Conservation (phyloP, 805 yeast species). For the Wickerhamiella domercqiae region DNA sequence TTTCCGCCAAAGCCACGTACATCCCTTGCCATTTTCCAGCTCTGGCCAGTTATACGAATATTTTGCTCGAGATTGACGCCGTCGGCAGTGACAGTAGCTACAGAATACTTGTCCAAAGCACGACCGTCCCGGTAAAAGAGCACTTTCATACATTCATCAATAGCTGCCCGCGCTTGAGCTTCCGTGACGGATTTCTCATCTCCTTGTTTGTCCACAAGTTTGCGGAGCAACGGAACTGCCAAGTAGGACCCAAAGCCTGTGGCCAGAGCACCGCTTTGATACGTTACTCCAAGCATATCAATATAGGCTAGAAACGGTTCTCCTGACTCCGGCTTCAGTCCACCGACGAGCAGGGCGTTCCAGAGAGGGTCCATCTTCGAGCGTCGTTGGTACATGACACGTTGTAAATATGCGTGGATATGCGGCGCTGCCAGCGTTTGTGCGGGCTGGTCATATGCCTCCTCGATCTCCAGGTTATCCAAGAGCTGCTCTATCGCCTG, state of each 20-base stretch:
- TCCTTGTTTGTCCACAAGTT: slow-evolving; percentile 61
- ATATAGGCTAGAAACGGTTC: slow-evolving; percentile 72
- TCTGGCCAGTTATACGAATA: slow-evolving; percentile 13
- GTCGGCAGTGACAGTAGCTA: slow-evolving; percentile 54
- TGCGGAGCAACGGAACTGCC: slow-evolving; percentile 83
- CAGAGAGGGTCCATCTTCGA: slow-evolving; percentile 90
- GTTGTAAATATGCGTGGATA: slow-evolving; percentile 73
- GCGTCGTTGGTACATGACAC: slow-evolving; percentile 75
- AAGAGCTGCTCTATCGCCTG: slow-evolving; percentile 64
- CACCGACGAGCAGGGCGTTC: slow-evolving; percentile 89
- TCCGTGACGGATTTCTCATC: slow-evolving; percentile 57
- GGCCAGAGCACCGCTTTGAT: slow-evolving; percentile 74
- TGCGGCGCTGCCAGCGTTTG: slow-evolving; percentile 66
- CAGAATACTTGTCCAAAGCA: slow-evolving; percentile 68
- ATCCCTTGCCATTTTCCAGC: slow-evolving; percentile 57
- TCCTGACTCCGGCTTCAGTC: slow-evolving; percentile 47
- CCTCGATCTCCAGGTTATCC: slow-evolving; percentile 66
- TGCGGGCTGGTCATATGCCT: slow-evolving; percentile 47
- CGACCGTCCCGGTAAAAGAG: slow-evolving; percentile 93
- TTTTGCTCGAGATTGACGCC: slow-evolving; percentile 22
- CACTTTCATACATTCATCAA: slow-evolving; percentile 82
- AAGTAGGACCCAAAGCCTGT: slow-evolving; percentile 95
- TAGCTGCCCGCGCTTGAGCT: slow-evolving; percentile 59
- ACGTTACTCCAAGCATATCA: slow-evolving; percentile 83
- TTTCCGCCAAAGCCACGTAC: slow-evolving; percentile 78